Evolutionary conservation across 257 asterid species (phyloP).

Genomic region (Salvia hispanica): DNA sequence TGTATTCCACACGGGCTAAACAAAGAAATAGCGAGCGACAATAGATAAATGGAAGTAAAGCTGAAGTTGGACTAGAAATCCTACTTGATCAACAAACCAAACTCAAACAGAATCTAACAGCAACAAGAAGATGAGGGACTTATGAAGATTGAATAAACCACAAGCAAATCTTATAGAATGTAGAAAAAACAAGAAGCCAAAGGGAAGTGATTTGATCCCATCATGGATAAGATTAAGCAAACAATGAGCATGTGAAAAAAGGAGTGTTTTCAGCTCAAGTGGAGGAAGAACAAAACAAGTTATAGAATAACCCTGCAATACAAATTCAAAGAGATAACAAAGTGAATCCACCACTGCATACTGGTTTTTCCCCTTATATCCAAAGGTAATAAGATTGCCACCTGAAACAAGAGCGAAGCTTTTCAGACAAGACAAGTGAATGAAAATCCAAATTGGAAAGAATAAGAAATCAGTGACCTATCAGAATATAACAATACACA

Average conservation of each 20-base stretch:
- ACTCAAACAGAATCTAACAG: slow-evolving; percentile 19
- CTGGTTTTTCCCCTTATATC: slow-evolving; percentile 27
- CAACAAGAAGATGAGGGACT: slow-evolving; percentile 30
- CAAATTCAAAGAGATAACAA: slow-evolving; percentile 67
- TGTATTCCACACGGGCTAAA: too few species aligned
- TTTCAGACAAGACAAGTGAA: background rate
- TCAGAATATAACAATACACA: background rate
- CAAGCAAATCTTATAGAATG: slow-evolving; percentile 51
- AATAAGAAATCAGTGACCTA: background rate
- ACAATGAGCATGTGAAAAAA: slow-evolving; percentile 21
- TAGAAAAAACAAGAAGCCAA: slow-evolving; percentile 51
- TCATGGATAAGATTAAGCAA: slow-evolving; percentile 42
- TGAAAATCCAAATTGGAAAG: slow-evolving; percentile 15
- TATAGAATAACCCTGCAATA: slow-evolving; percentile 86
- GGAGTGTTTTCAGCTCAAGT: background rate
- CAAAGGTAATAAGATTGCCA: slow-evolving; percentile 12
- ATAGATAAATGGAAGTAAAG: slow-evolving; percentile 23
- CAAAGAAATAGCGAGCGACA: too few species aligned
- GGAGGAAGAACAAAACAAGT: slow-evolving; percentile 29
- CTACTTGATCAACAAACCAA: background rate
- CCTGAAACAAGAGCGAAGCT: slow-evolving; percentile 43
- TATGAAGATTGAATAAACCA: background rate
- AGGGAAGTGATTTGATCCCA: slow-evolving; percentile 68
- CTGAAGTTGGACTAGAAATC: slow-evolving; percentile 17
- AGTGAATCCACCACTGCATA: slow-evolving; percentile 69